Conservation (phyloP, 2,329 filamentous ascomycete species). For the Camptophora hylomeconis region DNA sequence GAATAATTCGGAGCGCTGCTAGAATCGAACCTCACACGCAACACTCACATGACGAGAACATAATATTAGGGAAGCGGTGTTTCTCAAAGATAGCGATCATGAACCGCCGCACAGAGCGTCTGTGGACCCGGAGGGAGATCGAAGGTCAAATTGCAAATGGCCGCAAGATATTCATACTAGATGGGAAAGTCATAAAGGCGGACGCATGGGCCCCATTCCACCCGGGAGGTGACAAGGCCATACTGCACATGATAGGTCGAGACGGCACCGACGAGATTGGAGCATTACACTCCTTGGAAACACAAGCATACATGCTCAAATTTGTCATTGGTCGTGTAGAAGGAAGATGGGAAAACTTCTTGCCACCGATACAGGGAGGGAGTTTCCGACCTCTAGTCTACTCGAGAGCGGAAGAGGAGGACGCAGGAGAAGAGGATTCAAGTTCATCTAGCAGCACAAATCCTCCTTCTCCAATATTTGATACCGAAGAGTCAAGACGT, state of each 20-base stretch:
- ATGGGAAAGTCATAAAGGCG: conserved; percentile 70
- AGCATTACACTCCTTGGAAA: conserved; percentile 69
- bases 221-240: conserved; percentile 81
- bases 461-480: conserved; percentile 56
- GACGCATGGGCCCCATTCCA: conserved; percentile 84
- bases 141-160: conserved; percentile 77
- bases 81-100: too few relatives aligned
- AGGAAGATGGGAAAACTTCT: conserved; percentile 73
- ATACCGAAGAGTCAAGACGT: conserved; percentile 36
- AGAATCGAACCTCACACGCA: too few relatives aligned
- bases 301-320: conserved; percentile 60
- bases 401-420: conserved; percentile 21
- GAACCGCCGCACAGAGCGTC: too few relatives aligned
- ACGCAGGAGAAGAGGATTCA: conserved; percentile 2
- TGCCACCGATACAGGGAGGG: conserved; percentile 85
- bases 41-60: too few relatives aligned
- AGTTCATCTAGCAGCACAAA: conserved; percentile 14
- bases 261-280: conserved; percentile 92
- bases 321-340: conserved; percentile 77
- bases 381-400: conserved; percentile 43
- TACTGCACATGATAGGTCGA: conserved; percentile 82
- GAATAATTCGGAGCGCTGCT: too few relatives aligned
- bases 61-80: too few relatives aligned
- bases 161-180: conserved; percentile 64
- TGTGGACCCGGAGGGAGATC: conserved; percentile 53